Evolutionary conservation across 2,329 filamentous ascomycete species (phyloP), one percentile per base, ranked within the genome.

Genomic region (Lizonia empirigonia): DNA sequence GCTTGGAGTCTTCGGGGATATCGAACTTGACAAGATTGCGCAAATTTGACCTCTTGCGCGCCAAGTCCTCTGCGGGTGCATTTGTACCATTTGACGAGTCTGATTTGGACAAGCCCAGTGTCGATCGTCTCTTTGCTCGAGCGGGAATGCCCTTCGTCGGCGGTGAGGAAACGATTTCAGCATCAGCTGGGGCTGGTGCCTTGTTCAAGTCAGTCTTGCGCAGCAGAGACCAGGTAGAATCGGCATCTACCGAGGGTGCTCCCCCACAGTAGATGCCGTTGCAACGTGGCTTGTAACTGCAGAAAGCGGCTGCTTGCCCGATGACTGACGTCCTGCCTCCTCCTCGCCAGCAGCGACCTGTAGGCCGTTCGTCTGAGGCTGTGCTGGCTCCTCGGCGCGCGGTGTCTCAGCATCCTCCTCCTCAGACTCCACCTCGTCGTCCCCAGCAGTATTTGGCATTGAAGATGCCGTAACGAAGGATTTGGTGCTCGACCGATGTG

Each of bases 1-100:
- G 70, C 34, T 65, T 67, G 8, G 70, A 71, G 23, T 74, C 71
- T 42, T 76, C 72, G 1, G 76, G 74, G 1, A 77, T 57, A 44
- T 74, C 69, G 56, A 78, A 77, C 33, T 74, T 74, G 52, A 78
- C 75, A 4, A 76, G 58, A 24, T 72, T 68, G 5, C 68, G 68
- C 1, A 73, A 55, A 22, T 64, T 60, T 0, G 69, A 70, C 20
- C 62, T 67, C 22, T 56, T 66, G 27, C 63, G 65, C 2, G 62
- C 51, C 5, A 71, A 29, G 7, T 60, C 32, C 9, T 53, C 53
- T 3, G 47, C 50, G 7, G 53, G 27, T 12, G 27, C 26, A 4
- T 63, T 59, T 23, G 32, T 9, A 2, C 40, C 44, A 26, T 44
- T 38, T 2, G 36, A 15, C 9, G 38, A 37, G 7, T 39, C 47